These are phyloP conservation scores for Myxozyma neglecta DNA, from an alignment of 805 yeast genomes.

Conservation along the genomic window DNA sequence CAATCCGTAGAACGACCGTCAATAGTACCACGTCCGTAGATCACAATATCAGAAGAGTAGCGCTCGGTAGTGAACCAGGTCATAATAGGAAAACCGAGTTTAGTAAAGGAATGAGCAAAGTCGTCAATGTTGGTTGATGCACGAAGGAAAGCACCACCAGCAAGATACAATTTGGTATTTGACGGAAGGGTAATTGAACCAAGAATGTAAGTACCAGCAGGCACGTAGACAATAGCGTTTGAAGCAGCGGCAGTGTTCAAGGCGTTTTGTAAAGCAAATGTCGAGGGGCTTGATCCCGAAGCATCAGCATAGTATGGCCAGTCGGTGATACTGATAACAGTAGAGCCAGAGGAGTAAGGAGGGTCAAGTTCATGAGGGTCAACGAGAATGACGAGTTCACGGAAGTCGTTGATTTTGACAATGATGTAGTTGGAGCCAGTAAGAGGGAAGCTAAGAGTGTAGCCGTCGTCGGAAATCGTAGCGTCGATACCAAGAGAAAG, in stretches of 20 bases:
- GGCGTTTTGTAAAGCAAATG: slow-evolving; percentile 12
- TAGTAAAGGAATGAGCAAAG: slow-evolving; percentile 1
- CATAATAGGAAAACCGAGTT: neutral
- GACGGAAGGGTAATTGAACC: slow-evolving; percentile 17
- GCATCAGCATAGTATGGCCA: slow-evolving; percentile 14
- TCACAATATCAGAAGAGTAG: neutral
- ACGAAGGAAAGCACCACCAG: slow-evolving; percentile 18
- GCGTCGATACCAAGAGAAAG: neutral
- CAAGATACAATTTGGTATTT: slow-evolving; percentile 7
- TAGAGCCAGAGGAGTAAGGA: neutral
- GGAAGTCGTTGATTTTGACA: slow-evolving; percentile 19
- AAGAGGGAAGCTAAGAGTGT: slow-evolving; percentile 6
- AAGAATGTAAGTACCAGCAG: slow-evolving; percentile 15
- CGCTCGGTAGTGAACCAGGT: slow-evolving; percentile 16
- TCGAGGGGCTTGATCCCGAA: neutral
- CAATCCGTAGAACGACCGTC: slow-evolving; percentile 15
- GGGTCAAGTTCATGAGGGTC: slow-evolving; percentile 16
- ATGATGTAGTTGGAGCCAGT: slow-evolving; percentile 15
- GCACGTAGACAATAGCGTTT: slow-evolving; percentile 11
- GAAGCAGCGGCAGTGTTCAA: slow-evolving; percentile 3
- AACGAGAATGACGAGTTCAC: slow-evolving; percentile 19
- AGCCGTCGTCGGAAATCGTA: neutral
- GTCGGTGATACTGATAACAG: slow-evolving; percentile 6
- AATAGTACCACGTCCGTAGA: slow-evolving; percentile 22
- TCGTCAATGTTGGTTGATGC: slow-evolving; percentile 3